Evolutionary conservation across 225 moss, liverwort and hornwort species (phyloP).

Genomic region (Physcomitrium patens): DNA sequence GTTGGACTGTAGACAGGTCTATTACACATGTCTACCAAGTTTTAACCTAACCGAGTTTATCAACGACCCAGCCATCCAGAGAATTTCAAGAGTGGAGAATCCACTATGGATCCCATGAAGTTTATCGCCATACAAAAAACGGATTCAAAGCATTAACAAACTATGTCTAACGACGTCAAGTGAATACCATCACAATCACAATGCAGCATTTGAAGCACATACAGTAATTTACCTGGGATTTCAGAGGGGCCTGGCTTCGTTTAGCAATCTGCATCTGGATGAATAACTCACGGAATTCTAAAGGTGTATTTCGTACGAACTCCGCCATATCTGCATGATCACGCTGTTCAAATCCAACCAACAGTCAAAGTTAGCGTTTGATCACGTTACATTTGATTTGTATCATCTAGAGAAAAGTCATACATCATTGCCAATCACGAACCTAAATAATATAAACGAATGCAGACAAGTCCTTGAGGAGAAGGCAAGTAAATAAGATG

Average conservation of each 20-base stretch:
- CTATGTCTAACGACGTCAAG: conserved; percentile 15
- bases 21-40: background rate
- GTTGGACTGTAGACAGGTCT: background rate
- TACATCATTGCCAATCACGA: conserved; percentile 11
- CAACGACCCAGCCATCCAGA: conserved; percentile 7
- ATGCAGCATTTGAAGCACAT: conserved; percentile 15
- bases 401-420: conserved; percentile 9
- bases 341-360: conserved; percentile 62
- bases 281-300: conserved; percentile 90
- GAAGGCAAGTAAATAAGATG: conserved; percentile 15
- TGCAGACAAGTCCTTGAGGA: background rate
- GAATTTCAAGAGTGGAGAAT: conserved; percentile 1
- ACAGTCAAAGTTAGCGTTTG: conserved; percentile 17
- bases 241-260: conserved; percentile 88
- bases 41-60: conserved; percentile 14
- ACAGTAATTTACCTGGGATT: conserved; percentile 68
- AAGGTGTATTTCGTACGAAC: conserved; percentile 82
- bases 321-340: conserved; percentile 93
- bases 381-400: conserved; percentile 3
- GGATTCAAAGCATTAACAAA: background rate
- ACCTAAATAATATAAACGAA: background rate
- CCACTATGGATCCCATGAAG: conserved; percentile 2
- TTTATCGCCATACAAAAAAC: conserved; percentile 22
- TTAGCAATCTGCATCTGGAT: conserved; percentile 99
- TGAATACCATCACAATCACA: conserved; percentile 1